Conservation (phyloP, 2,329 filamentous ascomycete genomes). For the Diaporthe caulivora region DNA sequence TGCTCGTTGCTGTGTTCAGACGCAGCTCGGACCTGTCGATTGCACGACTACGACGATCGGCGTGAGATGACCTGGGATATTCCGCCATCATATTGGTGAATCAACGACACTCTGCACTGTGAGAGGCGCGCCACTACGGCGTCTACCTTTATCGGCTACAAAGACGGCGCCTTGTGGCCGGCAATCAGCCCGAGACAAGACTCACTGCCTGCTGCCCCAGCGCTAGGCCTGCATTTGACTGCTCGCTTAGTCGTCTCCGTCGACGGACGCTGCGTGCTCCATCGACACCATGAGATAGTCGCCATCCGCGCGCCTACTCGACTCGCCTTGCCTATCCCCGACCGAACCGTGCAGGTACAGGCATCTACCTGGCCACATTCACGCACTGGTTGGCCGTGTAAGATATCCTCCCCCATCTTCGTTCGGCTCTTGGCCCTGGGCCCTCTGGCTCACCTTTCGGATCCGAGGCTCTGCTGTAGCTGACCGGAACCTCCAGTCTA, state of each 20-base stretch:
- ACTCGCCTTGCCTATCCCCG: constrained; percentile 32
- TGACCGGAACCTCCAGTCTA: constrained; percentile 31
- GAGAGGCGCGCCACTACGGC: constrained; percentile 1
- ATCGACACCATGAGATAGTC: constrained; percentile 28
- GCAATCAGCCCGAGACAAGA: constrained; percentile 37
- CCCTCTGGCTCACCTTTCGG: constrained; percentile 36
- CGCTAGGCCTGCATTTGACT: constrained; percentile 36
- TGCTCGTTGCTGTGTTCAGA: not conserved
- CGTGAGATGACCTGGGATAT: constrained; percentile 10
- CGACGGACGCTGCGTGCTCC: not conserved
- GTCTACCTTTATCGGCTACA: constrained; percentile 29
- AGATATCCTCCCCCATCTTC: constrained; percentile 7
- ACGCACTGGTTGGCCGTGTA: constrained; percentile 19
- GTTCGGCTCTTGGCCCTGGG: constrained; percentile 26
- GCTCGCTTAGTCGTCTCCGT: constrained; percentile 27
- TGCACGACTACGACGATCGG: constrained; percentile 20
- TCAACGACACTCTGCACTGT: not conserved
- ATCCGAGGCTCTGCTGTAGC: constrained; percentile 37
- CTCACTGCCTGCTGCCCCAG: constrained; percentile 16
- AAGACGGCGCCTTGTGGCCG: constrained; percentile 39
- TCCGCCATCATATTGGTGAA: constrained; percentile 18
- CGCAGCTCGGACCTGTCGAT: constrained; percentile 19
- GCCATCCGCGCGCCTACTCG: constrained; percentile 31
- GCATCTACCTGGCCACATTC: constrained; percentile 19
- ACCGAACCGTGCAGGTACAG: constrained; percentile 29